A percentile compares a stretch with the other conserved stretches of the same genome.
phyloP scores from a whole-genome alignment of 768 basidiomycete species.

The Boletus rex-veris region DNA sequence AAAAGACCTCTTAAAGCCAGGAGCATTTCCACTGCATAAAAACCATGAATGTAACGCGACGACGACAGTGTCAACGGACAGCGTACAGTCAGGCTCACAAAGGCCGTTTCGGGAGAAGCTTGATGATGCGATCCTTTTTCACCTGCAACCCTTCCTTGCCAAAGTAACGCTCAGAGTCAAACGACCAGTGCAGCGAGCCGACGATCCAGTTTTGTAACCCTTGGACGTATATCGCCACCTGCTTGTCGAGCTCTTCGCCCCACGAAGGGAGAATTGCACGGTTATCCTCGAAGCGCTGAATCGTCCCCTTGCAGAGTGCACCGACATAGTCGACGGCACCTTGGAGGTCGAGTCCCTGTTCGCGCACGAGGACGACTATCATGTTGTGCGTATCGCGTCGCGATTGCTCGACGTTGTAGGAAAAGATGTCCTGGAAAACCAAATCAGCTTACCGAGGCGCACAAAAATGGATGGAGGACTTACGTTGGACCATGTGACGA shows the following conservation, averaged over 20 bases:
- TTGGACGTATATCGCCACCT: conserved; percentile 54
- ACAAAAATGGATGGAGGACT: background rate
- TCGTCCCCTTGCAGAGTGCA: conserved; percentile 52
- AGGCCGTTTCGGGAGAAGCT: conserved; percentile 43
- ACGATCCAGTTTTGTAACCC: conserved; percentile 73
- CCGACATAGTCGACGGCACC: conserved; percentile 64
- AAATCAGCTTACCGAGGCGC: background rate
- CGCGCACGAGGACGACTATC: conserved; percentile 64
- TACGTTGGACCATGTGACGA: conserved; percentile 49
- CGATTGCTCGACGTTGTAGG: conserved; percentile 73
- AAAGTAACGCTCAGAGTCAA: conserved; percentile 67
- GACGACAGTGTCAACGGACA: background rate
- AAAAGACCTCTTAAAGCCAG: background rate
- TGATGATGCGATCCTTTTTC: conserved; percentile 51
- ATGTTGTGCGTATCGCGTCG: conserved; percentile 69
- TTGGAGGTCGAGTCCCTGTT: conserved; percentile 56
- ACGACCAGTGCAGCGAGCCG: conserved; percentile 72
- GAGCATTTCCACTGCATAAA: background rate
- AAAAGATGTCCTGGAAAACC: conserved; percentile 59
- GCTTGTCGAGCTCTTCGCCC: conserved; percentile 55
- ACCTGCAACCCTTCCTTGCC: conserved; percentile 52
- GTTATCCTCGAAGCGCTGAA: conserved; percentile 50
- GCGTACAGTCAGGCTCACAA: conserved; percentile 10
- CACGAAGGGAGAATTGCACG: conserved; percentile 54
- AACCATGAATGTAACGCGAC: background rate